Base-by-base conservation (phyloP, 768 basidiomycete species). In the Rubroboletus satanas region DNA sequence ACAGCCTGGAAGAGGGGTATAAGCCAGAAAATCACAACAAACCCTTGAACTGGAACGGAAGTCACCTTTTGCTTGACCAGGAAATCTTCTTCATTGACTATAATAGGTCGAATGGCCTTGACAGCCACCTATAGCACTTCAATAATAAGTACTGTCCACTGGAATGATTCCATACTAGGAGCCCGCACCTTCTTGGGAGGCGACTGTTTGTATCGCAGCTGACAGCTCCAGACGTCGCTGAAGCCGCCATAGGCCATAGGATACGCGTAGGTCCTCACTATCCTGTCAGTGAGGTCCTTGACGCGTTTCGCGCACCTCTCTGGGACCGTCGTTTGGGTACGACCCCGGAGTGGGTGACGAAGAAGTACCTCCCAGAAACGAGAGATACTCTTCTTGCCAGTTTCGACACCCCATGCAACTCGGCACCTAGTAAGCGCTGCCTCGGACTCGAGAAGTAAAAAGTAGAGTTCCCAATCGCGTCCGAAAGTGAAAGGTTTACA, bases 221-320 rank as follows among this genome's bases (percentile, higher is more conserved):
- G n/a, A 21, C 70, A 71, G 5, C 50, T 36, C 68, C 70, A 69
- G 49, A 69, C 42, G 3, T 69, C 68, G 17, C 67, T 71, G 55
- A 71, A 69, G 23, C 68, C 70, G 1, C 68, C 68, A 37, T 61
- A 55, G 0, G 68, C 70, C 0, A 31, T 54, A 31, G 70, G 70
- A 52, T 69, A 63, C 9, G 45, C 36, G 18, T 58, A 9, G 7
- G 26, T 54, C 43, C 12, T 67, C 49, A 18, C 31, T 45, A 69
- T 43, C 28, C 29, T 45, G 0, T 54, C 9, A 3, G 70, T 69
- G 55, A 69, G 63, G 49, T 37, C 9, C 31, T 4, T 23, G 55
- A 50, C 38, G 29, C 42, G 41, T 32, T 49, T 53, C 14, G 18
- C n/a, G 14, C 49, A 44, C 35, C 4, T 44, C 29, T 53, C 43